Evolutionary conservation across 139 green algal species (phyloP).

Genomic region (Limnomonas spitsbergensis): DNA sequence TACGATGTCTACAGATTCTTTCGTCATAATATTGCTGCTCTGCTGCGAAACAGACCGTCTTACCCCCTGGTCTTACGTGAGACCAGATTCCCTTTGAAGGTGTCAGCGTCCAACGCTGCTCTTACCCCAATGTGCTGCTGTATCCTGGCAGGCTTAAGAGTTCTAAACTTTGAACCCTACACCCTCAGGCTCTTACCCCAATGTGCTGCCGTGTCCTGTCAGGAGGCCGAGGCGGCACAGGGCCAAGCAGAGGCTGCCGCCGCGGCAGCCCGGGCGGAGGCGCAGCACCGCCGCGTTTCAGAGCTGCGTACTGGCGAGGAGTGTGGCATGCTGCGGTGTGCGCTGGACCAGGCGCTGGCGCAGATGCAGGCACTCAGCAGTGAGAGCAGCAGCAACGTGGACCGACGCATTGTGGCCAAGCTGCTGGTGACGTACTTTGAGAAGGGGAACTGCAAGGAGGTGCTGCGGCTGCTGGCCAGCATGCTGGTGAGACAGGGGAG

Average conservation of each 20-base stretch:
- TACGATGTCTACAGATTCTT: too few relatives aligned
- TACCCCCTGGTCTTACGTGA: too few relatives aligned
- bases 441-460: slow-evolving; percentile 39
- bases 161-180: too few relatives aligned
- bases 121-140: too few relatives aligned
- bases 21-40: too few relatives aligned
- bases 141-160: too few relatives aligned
- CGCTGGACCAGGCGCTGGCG: slow-evolving; percentile 38
- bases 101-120: too few relatives aligned
- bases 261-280: not conserved
- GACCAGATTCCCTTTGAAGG: too few relatives aligned
- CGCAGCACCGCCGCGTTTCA: not conserved
- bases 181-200: too few relatives aligned
- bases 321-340: slow-evolving; percentile 52
- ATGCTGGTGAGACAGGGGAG: slow-evolving; percentile 22
- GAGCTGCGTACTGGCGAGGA: slow-evolving; percentile 37
- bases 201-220: not conserved
- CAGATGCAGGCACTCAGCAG: slow-evolving; percentile 34
- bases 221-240: not conserved
- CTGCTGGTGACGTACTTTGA: slow-evolving; percentile 71
- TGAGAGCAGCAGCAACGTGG: slow-evolving; percentile 43
- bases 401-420: slow-evolving; percentile 61
- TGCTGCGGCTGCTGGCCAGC: slow-evolving; percentile 38
- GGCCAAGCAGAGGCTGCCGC: not conserved
- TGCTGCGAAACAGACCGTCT: too few relatives aligned